These are phyloP conservation scores for Kwoniella dejecticola DNA, from an alignment of 768 basidiomycete genomes.

Conservation along the genomic window DNA sequence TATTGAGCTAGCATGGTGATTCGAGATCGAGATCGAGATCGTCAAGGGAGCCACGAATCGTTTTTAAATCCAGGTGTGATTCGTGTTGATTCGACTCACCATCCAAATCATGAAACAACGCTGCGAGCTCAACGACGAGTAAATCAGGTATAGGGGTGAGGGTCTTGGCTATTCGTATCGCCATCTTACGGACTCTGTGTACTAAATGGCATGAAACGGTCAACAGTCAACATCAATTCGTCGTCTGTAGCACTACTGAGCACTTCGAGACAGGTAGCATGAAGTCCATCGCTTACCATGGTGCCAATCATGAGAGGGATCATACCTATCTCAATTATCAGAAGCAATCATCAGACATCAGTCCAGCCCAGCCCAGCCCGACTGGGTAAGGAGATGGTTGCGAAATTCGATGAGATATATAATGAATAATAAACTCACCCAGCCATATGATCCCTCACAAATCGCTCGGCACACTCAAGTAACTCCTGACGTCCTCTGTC, in stretches of 20 bases:
- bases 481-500: slow-evolving; percentile 6
- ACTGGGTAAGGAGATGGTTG: too few relatives aligned
- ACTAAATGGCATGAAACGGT: slow-evolving; percentile 58
- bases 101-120: slow-evolving; percentile 85
- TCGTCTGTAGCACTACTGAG: neutral
- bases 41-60: slow-evolving; percentile 62
- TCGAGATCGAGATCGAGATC: slow-evolving; percentile 56
- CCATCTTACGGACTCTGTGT: slow-evolving; percentile 76
- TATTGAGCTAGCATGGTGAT: neutral
- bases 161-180: slow-evolving; percentile 67
- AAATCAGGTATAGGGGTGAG: slow-evolving; percentile 63
- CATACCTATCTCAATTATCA: slow-evolving; percentile 39
- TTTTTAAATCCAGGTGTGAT: neutral
- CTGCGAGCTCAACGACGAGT: slow-evolving; percentile 75
- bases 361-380: too few relatives aligned
- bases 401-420: too few relatives aligned
- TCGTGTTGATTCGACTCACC: slow-evolving; percentile 67
- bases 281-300: slow-evolving; percentile 40
- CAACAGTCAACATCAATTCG: neutral
- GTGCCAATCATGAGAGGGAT: slow-evolving; percentile 55
- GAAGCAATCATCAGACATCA: neutral
- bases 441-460: slow-evolving; percentile 52
- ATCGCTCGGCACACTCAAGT: slow-evolving; percentile 39
- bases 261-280: slow-evolving; percentile 45
- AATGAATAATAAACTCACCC: slow-evolving; percentile 22